These are phyloP conservation scores for Termitomyces sp. DNA, from an alignment of 768 basidiomycete species.

Conservation along the genomic window DNA sequence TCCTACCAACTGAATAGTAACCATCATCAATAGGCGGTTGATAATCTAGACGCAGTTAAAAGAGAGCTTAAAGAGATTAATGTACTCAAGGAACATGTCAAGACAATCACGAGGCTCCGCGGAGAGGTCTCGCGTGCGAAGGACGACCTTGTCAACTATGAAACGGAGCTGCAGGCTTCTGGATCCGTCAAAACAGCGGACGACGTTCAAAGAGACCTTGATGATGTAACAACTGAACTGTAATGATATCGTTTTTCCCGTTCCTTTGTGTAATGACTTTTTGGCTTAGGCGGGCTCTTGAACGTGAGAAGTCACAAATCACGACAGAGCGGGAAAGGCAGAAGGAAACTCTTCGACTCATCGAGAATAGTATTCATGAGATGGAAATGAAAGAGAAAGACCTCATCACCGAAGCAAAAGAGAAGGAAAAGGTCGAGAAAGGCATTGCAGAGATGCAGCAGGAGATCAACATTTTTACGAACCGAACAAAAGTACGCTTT, in stretches of 20 bases:
- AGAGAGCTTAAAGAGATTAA: conserved; percentile 57
- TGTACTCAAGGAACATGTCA: conserved; percentile 56
- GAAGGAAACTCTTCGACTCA: conserved; percentile 40
- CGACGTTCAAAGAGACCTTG: conserved; percentile 79
- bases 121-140: conserved; percentile 55
- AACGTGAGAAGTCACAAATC: conserved; percentile 56
- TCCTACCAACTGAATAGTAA: conserved; percentile 2
- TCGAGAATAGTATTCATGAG: conserved; percentile 57
- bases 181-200: conserved; percentile 81
- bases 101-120: conserved; percentile 52
- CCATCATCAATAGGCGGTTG: conserved; percentile 37
- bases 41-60: conserved; percentile 48
- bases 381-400: conserved; percentile 60
- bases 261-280: not conserved
- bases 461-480: conserved; percentile 42
- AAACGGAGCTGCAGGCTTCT: conserved; percentile 61
- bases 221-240: conserved; percentile 59
- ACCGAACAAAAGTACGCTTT: conserved; percentile 45
- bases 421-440: conserved; percentile 52
- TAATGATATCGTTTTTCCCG: conserved; percentile 30
- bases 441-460: conserved; percentile 53
- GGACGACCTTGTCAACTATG: conserved; percentile 57
- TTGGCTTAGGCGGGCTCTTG: conserved; percentile 50
- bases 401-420: conserved; percentile 51
- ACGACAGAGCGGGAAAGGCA: conserved; percentile 60